Evolutionary conservation across 2,329 filamentous ascomycete genomes (phyloP), one percentile per base, ranked within the genome.

Genomic region (Pseudocercospora musae): DNA sequence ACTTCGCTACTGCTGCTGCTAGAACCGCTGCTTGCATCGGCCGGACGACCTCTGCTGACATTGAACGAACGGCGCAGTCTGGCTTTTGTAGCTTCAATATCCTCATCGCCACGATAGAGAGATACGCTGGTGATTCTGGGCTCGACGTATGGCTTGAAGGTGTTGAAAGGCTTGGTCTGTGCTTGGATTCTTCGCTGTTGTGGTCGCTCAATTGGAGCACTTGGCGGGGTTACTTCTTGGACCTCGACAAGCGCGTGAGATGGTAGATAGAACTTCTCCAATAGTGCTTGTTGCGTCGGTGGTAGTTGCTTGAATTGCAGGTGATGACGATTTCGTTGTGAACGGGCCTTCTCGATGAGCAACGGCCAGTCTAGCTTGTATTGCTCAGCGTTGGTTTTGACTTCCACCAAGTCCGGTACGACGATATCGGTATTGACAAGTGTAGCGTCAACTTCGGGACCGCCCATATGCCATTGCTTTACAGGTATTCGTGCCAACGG

Each of bases 1-100:
- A 15, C 53, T 54, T 54, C 54, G 29, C 54, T 59, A n/a, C 59
- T 62, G 23, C 49, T 62, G 18, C 49, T 33, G 31, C 44, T 21
- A 4, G 44, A 21, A 4, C 8, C 13, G 53, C 21, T n/a, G 44
- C 23, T 40, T 10, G 40, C 48, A 29, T 52, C 48, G 15, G 48
- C 21, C 10, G 48, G 23, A 15, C 23, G 11, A 7, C 48, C 48
- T 52, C 21, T 20, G 18, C 27, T 23, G 27, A 37, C 6, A 7
- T 37, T 54, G 52, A 18, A 20, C 2, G 29, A 54, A 13, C 33
- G 15, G 10, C 52, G 52, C n/a, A 54, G 7, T 20, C 29, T 18
- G 52, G 29, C 15, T 21, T 33, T 54, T 10, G 52, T 54, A 18
- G 52, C 52, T 25, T 54, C 27, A n/a, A 37, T 23, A 20, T 40